Base-by-base conservation (phyloP, 768 basidiomycete species). In the Cystofilobasidium macerans region DNA sequence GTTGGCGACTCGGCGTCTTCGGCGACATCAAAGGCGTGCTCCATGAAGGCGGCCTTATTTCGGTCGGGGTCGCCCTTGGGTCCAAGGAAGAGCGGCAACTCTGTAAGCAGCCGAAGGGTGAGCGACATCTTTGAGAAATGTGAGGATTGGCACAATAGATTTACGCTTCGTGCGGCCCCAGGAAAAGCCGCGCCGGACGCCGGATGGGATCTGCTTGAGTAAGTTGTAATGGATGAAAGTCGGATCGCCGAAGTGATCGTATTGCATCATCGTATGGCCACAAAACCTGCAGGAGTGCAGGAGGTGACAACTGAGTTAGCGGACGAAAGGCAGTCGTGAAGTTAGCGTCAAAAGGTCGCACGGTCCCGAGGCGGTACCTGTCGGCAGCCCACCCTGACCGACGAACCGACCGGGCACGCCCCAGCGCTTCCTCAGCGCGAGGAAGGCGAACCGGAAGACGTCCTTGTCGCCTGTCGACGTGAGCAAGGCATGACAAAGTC, bases 391-490 rank as follows among this genome's bases (percentile, higher is more conserved):
- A 0, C 73, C 79, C 0, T 77, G 73, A 5, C 76, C 76, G 40
- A 80, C 75, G 69, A 76, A 77, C 8, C 77, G 74, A 1, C 79
- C 78, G 0, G 79, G 79, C 3, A 78, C 75, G 3, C 75, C 78
- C 79, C 79, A 80, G 22, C 79, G 73, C 61, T 80, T 80, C 5
- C 78, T 69, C 0, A 80, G 71, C 0, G 76, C 75, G 1, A 78
- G 72, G 64, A 79, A 68, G 0, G 78, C 77, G 73, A 76, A 70
- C 51, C 76, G 71, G 67, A 77, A 75, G 26, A 75, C 68, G 59
- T 77, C 76, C 69, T 77, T 80, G 72, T 79, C 79, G 12, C 51
- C 26, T 32, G 26, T n/a, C n/a, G n/a, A n/a, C n/a, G n/a, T n/a
- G n/a, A n/a, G 38, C 16, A 40, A 40, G 38, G 8, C 38, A 40